Conservation (phyloP, 148 eudicot genomes). For the Persicaria maculosa region DNA sequence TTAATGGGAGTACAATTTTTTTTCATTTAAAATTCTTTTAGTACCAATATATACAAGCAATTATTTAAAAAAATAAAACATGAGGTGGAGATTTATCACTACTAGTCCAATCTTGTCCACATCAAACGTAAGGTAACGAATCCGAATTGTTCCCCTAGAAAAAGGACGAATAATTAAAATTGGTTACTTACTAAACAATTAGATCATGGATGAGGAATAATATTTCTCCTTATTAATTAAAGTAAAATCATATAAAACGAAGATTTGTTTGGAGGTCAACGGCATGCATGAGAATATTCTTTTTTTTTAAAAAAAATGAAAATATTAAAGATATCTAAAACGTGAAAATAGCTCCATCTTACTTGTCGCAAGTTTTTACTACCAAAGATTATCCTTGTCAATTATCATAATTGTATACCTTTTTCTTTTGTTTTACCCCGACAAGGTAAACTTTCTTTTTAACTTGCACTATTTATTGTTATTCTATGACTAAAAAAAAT, state of each 20-base stretch:
- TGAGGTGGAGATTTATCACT: background rate
- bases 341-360: background rate
- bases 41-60: background rate
- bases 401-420: background rate
- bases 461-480: background rate
- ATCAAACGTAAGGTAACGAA: background rate
- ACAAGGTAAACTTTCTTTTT: background rate
- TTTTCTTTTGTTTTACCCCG: background rate
- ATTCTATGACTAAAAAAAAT: too few species aligned
- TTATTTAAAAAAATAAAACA: background rate
- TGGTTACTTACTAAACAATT: background rate
- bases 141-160: background rate
- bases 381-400: background rate
- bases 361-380: background rate
- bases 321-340: background rate
- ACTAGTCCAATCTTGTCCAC: background rate
- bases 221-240: constrained; percentile 1
- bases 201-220: constrained; percentile 11
- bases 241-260: constrained; percentile 6
- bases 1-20: too few species aligned
- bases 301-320: background rate
- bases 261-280: constrained; percentile 9
- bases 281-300: constrained; percentile 2
- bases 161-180: background rate
- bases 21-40: too few species aligned